phyloP scores from a whole-genome alignment of 495 filamentous ascomycete species.

The Penicillium psychrofluorescens region DNA sequence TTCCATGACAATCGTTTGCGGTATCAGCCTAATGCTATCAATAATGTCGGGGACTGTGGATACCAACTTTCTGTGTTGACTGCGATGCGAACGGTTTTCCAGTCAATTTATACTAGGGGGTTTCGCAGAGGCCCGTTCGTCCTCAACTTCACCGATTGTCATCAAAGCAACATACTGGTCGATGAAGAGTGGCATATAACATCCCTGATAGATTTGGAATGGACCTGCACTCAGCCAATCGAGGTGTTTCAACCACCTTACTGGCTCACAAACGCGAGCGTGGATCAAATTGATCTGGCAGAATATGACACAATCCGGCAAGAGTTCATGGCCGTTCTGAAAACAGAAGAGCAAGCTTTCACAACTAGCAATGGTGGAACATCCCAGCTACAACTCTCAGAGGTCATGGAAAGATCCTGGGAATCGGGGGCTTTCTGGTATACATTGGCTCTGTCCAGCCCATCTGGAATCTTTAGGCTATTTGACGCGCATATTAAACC shows the following conservation, averaged over 20 bases:
- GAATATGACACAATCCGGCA: conserved; percentile 6
- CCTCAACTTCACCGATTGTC: conserved; percentile 20
- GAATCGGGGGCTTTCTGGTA: conserved; percentile 16
- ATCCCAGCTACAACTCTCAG: background rate
- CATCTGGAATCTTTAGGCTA: conserved; percentile 13
- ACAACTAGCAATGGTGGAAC: too few species aligned
- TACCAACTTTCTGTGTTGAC: conserved; percentile 20
- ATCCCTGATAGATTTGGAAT: conserved; percentile 24
- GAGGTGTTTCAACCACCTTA: conserved; percentile 20
- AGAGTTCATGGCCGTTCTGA: conserved; percentile 11
- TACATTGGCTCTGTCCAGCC: conserved; percentile 14
- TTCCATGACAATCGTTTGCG: conserved; percentile 25
- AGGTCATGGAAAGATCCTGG: conserved; percentile 11
- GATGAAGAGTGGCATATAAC: conserved; percentile 21
- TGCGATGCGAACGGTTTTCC: conserved; percentile 19
- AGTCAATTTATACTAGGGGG: conserved; percentile 17
- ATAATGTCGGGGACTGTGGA: conserved; percentile 15
- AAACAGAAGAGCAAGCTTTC: too few species aligned
- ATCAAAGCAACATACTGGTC: conserved; percentile 25
- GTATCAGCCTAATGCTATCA: conserved; percentile 26
- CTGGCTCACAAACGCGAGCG: conserved; percentile 20
- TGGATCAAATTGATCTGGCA: conserved; percentile 13
- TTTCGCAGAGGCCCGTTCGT: conserved; percentile 16
- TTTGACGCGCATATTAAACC: conserved; percentile 10
- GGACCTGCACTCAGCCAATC: conserved; percentile 23